Conservation (phyloP, 176 grass and related monocot species). For the Dendrocalamus sinicus region DNA sequence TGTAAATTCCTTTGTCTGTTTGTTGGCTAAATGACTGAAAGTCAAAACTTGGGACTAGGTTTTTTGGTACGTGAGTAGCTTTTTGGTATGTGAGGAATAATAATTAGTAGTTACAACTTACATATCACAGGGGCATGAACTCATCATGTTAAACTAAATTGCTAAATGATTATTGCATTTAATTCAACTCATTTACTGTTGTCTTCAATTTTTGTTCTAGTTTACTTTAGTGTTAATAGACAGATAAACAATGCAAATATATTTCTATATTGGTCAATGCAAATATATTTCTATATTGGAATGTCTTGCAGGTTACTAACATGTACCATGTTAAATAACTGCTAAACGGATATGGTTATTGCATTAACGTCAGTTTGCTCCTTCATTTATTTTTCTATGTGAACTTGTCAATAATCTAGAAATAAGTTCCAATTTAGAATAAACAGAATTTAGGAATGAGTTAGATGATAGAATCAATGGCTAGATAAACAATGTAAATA, state of each 20-base stretch:
- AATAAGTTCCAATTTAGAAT: conserved; percentile 1
- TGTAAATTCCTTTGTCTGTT: conserved; percentile 3
- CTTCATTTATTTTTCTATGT: conserved; percentile 7
- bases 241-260: background rate
- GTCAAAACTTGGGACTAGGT: background rate
- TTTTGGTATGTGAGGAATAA: conserved; percentile 31
- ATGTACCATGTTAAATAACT: background rate
- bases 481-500: conserved; percentile 19
- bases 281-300: background rate
- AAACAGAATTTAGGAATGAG: background rate
- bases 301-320: conserved; percentile 2
- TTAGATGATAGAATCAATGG: background rate
- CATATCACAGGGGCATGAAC: conserved; percentile 15
- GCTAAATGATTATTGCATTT: conserved; percentile 10
- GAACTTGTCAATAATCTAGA: conserved; percentile 15
- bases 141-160: conserved; percentile 24
- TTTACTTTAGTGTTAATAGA: background rate
- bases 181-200: background rate
- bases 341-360: conserved; percentile 4
- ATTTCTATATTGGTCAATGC: background rate
- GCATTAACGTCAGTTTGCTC: background rate
- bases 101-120: background rate
- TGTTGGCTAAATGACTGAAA: conserved; percentile 25
- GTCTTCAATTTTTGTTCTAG: background rate
- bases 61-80: background rate